Conservation (phyloP, 2,329 filamentous ascomycete genomes). For the Alternaria hordeiaustralica region DNA sequence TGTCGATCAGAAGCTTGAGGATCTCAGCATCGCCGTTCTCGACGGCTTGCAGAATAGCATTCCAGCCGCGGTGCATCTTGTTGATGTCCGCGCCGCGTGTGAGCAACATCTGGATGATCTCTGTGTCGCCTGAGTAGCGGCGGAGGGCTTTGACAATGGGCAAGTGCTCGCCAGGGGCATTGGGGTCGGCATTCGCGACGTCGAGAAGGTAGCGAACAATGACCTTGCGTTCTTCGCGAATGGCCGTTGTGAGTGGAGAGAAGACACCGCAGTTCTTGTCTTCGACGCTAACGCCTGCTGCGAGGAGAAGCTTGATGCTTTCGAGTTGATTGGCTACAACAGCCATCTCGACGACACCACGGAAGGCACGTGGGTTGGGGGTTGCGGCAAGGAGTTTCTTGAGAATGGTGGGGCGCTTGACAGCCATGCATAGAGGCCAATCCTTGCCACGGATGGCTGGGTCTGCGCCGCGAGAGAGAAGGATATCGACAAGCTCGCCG, state of each 20-base stretch:
- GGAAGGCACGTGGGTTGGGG: slow-evolving; percentile 66
- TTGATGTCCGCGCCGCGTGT: slow-evolving; percentile 71
- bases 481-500: slow-evolving; percentile 64
- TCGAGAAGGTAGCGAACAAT: slow-evolving; percentile 69
- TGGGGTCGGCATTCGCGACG: slow-evolving; percentile 68
- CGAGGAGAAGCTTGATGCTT: slow-evolving; percentile 69
- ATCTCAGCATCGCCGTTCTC: slow-evolving; percentile 46
- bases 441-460: slow-evolving; percentile 69
- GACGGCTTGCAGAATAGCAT: slow-evolving; percentile 43
- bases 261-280: slow-evolving; percentile 77
- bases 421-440: slow-evolving; percentile 75
- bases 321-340: slow-evolving; percentile 71
- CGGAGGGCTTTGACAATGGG: slow-evolving; percentile 74
- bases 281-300: slow-evolving; percentile 70
- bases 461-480: slow-evolving; percentile 66
- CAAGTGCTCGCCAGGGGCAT: slow-evolving; percentile 72
- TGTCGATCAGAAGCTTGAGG: slow-evolving; percentile 43
- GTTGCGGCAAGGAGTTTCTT: slow-evolving; percentile 63
- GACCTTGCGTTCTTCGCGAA: slow-evolving; percentile 67
- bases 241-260: slow-evolving; percentile 70
- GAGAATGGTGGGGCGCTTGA: slow-evolving; percentile 66
- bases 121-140: slow-evolving; percentile 64
- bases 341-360: slow-evolving; percentile 71
- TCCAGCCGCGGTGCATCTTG: slow-evolving; percentile 53
- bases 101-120: slow-evolving; percentile 68